Conservation (phyloP, 2,329 filamentous ascomycete species). For the Arthrocladium fulminans region DNA sequence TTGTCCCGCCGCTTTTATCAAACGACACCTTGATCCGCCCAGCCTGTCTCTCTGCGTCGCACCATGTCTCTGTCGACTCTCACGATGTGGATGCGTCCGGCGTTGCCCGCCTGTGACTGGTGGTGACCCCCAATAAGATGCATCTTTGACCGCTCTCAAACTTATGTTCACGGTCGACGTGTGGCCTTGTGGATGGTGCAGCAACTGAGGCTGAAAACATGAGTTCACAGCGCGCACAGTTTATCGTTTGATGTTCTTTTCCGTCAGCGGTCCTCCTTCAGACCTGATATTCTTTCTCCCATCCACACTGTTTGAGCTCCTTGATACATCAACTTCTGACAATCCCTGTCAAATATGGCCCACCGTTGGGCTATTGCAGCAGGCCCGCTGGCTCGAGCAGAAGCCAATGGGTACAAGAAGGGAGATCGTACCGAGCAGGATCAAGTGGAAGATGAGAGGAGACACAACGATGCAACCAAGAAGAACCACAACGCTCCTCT, state of each 20-base stretch:
- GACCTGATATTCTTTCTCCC: neutral
- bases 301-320: neutral
- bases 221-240: too few species aligned
- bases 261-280: too few species aligned
- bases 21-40: neutral
- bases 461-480: constrained; percentile 2
- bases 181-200: too few species aligned
- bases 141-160: neutral
- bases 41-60: neutral
- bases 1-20: neutral
- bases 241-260: too few species aligned
- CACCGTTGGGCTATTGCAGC: neutral
- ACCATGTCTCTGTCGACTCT: neutral
- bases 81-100: neutral
- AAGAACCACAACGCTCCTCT: neutral
- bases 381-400: neutral
- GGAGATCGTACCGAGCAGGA: neutral
- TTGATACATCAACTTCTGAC: neutral
- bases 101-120: neutral
- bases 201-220: too few species aligned
- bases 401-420: neutral
- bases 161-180: too few species aligned
- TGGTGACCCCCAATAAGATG: neutral
- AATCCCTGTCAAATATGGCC: neutral
- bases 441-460: neutral